Conservation (phyloP, 2,329 filamentous ascomycete species). For the Phialocephala sp. region DNA sequence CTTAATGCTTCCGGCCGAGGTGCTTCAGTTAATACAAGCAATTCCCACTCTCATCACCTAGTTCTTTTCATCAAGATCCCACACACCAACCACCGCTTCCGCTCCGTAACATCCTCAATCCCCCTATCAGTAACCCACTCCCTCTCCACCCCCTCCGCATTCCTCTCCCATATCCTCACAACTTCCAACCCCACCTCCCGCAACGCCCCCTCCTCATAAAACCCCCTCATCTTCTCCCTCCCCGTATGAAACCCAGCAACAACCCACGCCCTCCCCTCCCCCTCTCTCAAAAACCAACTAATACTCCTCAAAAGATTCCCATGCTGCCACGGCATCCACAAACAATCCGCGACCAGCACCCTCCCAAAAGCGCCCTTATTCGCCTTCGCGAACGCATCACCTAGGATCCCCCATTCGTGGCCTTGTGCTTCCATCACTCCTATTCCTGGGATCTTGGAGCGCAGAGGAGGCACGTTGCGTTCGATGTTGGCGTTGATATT, state of each 20-base stretch:
- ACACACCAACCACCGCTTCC: slow-evolving; percentile 75
- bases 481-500: slow-evolving; percentile 64
- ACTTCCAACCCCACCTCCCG: slow-evolving; percentile 59
- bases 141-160: slow-evolving; percentile 67
- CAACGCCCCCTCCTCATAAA: slow-evolving; percentile 61
- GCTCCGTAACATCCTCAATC: slow-evolving; percentile 62
- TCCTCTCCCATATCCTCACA: slow-evolving; percentile 71
- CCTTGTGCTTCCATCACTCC: slow-evolving; percentile 57
- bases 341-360: slow-evolving; percentile 73
- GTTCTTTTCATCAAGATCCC: slow-evolving; percentile 51
- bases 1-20: neutral
- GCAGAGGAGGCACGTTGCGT: slow-evolving; percentile 50
- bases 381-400: slow-evolving; percentile 30
- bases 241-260: slow-evolving; percentile 77
- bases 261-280: slow-evolving; percentile 60
- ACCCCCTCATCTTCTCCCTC: slow-evolving; percentile 65
- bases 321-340: slow-evolving; percentile 77
- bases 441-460: slow-evolving; percentile 9
- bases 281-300: slow-evolving; percentile 60
- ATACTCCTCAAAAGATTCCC: slow-evolving; percentile 68
- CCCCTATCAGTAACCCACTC: slow-evolving; percentile 66
- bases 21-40: neutral
- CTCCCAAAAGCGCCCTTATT: slow-evolving; percentile 58
- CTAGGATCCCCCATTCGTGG: slow-evolving; percentile 67
- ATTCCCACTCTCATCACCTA: neutral